phyloP scores from a whole-genome alignment of 192 early-diverging fungal species.

The Coemansia sp. region DNA sequence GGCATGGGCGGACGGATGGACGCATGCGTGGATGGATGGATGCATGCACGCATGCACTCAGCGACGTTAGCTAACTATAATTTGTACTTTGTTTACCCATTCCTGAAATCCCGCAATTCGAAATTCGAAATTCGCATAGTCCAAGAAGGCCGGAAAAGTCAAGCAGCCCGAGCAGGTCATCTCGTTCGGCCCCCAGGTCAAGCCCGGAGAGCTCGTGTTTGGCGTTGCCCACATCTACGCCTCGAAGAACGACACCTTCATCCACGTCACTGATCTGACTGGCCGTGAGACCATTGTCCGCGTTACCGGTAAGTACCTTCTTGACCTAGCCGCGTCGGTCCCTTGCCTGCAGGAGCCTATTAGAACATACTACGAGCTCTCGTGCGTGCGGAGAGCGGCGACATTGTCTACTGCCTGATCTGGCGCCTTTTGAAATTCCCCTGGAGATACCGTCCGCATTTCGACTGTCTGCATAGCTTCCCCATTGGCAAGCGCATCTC shows the following conservation, averaged over 20 bases:
- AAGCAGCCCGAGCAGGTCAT: conserved; percentile 87
- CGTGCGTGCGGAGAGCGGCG: conserved; percentile 13
- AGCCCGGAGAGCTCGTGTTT: conserved; percentile 98
- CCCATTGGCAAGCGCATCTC: neutral
- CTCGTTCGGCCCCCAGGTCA: conserved; percentile 95
- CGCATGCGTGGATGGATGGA: conserved; percentile 10
- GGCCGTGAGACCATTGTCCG: conserved; percentile 99
- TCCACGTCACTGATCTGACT: conserved; percentile 99
- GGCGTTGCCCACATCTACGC: conserved; percentile 99
- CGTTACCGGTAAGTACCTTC: conserved; percentile 84
- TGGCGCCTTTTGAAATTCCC: conserved; percentile 54
- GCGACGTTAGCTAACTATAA: neutral
- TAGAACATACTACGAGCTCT: neutral
- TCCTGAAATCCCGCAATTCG: neutral
- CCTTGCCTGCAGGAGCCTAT: conserved; percentile 8
- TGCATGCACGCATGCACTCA: no score
- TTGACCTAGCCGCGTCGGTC: neutral
- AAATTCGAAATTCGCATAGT: conserved; percentile 21
- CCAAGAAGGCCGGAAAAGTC: conserved; percentile 77
- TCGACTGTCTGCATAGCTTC: neutral
- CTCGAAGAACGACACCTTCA: conserved; percentile 99
- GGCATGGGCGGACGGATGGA: no score
- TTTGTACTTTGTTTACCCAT: neutral
- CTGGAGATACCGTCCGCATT: conserved; percentile 45
- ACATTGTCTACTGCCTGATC: neutral